phyloP scores from a whole-genome alignment of 169 alveolate genomes.

The Pseudocohnilembus persalinus region DNA sequence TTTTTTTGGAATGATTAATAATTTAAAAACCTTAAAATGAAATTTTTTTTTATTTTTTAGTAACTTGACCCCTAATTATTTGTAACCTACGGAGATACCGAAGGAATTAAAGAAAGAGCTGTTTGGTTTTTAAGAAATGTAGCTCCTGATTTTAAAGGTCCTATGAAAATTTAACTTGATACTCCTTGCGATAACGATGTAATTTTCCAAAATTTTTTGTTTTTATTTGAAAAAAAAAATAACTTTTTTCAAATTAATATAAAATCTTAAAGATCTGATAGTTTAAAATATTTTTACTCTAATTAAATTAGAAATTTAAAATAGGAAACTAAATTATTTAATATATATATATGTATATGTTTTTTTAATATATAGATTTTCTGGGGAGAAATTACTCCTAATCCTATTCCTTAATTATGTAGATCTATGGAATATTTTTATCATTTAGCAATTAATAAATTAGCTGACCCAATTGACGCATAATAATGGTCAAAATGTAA shows the following conservation, averaged over 20 bases:
- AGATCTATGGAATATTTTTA: constrained; percentile 65
- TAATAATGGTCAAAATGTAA: background rate
- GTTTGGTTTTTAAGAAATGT: constrained; percentile 56
- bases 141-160: constrained; percentile 21
- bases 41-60: no score
- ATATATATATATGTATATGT: background rate
- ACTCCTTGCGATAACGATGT: constrained; percentile 67
- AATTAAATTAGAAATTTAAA: no score
- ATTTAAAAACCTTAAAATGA: no score
- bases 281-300: no score
- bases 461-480: constrained; percentile 23
- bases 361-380: background rate
- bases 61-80: constrained; percentile 38
- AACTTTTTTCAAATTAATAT: no score
- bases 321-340: no score
- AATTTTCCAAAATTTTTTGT: no score
- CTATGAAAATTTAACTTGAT: background rate
- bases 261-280: no score
- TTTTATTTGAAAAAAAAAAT: no score
- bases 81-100: constrained; percentile 46
- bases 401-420: constrained; percentile 69
- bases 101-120: constrained; percentile 42
- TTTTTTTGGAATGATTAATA: no score
- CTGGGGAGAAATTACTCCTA: constrained; percentile 82
- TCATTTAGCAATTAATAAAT: constrained; percentile 59